phyloP scores from a whole-genome alignment of 2,329 filamentous ascomycete genomes.

The Orbilia brochopaga region DNA sequence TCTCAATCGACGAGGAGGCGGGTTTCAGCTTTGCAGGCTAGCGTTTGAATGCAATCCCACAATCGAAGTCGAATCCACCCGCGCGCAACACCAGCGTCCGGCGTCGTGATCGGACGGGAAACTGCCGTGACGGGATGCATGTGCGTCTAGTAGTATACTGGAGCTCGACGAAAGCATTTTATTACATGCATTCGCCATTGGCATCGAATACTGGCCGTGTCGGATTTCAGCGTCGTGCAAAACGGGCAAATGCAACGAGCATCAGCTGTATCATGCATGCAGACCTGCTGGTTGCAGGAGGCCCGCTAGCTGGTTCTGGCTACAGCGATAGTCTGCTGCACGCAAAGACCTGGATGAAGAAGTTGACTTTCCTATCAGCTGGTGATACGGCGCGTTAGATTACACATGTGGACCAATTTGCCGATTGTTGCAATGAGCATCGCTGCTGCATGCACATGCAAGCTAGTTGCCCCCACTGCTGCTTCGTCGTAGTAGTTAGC shows the following conservation, averaged over 20 bases:
- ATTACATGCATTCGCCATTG: neutral
- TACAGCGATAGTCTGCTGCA: neutral
- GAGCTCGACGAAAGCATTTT: neutral
- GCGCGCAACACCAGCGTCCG: neutral
- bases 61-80: too few species aligned
- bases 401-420: too few species aligned
- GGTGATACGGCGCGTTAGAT: too few species aligned
- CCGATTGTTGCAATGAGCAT: too few species aligned
- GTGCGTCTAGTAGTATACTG: too few species aligned
- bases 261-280: neutral
- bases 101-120: neutral
- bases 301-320: neutral
- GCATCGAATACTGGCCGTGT: neutral
- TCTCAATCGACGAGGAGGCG: neutral
- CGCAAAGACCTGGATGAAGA: neutral
- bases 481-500: too few species aligned
- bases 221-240: neutral
- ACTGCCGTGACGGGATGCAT: neutral
- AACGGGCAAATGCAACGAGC: slow-evolving; percentile 7
- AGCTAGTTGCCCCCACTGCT: too few species aligned
- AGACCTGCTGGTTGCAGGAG: neutral
- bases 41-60: too few species aligned
- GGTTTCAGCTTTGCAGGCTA: neutral
- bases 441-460: too few species aligned
- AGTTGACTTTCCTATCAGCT: too few species aligned